Base-by-base conservation (phyloP, 148 eudicot genomes). In the Vaccinium myrtillus region DNA sequence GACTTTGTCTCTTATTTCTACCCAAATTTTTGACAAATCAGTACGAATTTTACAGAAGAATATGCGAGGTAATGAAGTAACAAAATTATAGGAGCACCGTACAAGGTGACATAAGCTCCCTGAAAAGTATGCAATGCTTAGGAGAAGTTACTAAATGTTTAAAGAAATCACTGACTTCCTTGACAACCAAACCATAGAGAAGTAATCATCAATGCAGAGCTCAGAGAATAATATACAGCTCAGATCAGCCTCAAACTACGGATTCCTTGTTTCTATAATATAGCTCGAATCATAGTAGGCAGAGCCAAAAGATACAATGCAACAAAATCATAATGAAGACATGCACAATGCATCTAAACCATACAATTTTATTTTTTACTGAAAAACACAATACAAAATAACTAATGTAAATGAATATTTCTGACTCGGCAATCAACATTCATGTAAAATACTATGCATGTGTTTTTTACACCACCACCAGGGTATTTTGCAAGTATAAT, bases 291-390 rank as follows among this genome's bases (percentile, higher is more conserved):
- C 51, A 16, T 46, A 75, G 78, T 19, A 75, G 8, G 53, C 49
- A 73, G 77, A 36, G 16, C 21, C n/a, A 73, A n/a, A 73, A 73
- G 77, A 73, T 73, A 75, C 6, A 43, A 43, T 75, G 51, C 78
- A 48, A 75, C 13, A 75, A 5, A 43, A 30, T 16, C 53, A 43
- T 18, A 75, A 48, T 46, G 25, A 75, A 23, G 78, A 43, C 48
- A 11, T 75, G 78, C 30, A 46, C 25, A 48, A 75, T 39, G 78
- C 78, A 75, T 25, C 53, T 75, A 51, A 61, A 61, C 67, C 67
- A 61, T 61, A 19, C 1, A n/a, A 21, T 43, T 43, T 43, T 43
- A 43, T 43, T 43, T 43, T 43, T 43, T 36, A 36, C 39, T 43
- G 46, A 5, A 43, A 61, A 61, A 61, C 25, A 19, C 8, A 11